Conservation (phyloP, 306 rosid species). For the Castanea sativa region DNA sequence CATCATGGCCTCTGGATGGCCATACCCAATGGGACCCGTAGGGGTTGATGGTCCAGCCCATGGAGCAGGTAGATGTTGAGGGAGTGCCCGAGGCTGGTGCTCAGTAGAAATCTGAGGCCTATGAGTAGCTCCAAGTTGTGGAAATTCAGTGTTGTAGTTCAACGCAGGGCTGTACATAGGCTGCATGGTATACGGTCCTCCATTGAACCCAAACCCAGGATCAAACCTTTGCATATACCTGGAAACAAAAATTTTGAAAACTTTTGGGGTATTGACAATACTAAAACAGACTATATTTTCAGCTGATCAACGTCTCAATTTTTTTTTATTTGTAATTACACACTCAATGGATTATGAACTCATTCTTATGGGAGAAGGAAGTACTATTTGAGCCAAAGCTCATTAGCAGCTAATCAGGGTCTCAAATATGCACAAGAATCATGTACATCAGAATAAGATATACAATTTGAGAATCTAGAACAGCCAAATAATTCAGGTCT, state of each 20-base stretch:
- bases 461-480: not conserved
- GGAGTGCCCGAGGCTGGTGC: constrained; percentile 68
- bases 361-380: too few species aligned
- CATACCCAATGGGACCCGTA: constrained; percentile 71
- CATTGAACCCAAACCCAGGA: constrained; percentile 96
- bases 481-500: not conserved
- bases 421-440: not conserved
- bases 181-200: constrained; percentile 80
- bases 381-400: too few species aligned
- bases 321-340: too few species aligned
- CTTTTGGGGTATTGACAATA: not conserved
- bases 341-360: too few species aligned
- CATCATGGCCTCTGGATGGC: constrained; percentile 79
- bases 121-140: constrained; percentile 87
- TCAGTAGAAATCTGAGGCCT: constrained; percentile 78
- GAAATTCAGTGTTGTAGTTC: constrained; percentile 93
- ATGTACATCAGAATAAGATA: not conserved
- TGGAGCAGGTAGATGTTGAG: constrained; percentile 70
- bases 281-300: not conserved
- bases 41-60: constrained; percentile 74
- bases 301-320: not conserved
- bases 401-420: too few species aligned
- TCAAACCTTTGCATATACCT: constrained; percentile 98
- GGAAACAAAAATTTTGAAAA: constrained; percentile 16
- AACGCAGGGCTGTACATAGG: constrained; percentile 85